These are phyloP conservation scores for Cyclotella baltica DNA, from an alignment of 108 stramenopile species.

Conservation along the genomic window DNA sequence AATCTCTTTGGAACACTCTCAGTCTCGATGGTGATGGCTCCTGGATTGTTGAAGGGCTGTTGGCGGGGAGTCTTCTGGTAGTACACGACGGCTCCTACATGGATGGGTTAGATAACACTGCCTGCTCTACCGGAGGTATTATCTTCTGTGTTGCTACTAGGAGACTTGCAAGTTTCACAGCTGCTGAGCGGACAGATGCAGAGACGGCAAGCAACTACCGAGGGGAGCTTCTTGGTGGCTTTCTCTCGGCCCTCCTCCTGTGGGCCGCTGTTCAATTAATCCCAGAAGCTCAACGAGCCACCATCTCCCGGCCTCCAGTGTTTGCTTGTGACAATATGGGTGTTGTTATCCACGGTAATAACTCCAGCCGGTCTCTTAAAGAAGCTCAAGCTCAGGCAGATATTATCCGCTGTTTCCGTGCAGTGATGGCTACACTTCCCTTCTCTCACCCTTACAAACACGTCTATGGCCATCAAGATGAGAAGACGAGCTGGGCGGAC, in stretches of 20 bases:
- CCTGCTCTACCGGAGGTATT: neutral
- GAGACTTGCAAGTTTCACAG: neutral
- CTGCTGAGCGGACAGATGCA: neutral
- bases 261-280: neutral
- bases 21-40: slow-evolving; percentile 7
- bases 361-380: neutral
- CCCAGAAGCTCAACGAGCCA: neutral
- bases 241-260: neutral
- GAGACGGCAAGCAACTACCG: slow-evolving; percentile 8
- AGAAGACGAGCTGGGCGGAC: neutral
- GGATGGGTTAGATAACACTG: neutral
- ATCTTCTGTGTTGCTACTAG: neutral
- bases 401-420: neutral
- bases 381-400: slow-evolving; percentile 16
- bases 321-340: slow-evolving; percentile 19
- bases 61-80: neutral
- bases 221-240: slow-evolving; percentile 5
- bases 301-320: neutral
- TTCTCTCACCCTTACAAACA: neutral
- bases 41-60: neutral
- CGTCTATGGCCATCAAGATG: slow-evolving; percentile 19
- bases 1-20: neutral
- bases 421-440: neutral
- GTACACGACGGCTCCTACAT: slow-evolving; percentile 7
- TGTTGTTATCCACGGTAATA: neutral